A percentile compares a stretch with the other conserved stretches of the same genome.
Evolutionary conservation across 441 rosid genomes (phyloP).

Genomic region (Mallotus japonicus): DNA sequence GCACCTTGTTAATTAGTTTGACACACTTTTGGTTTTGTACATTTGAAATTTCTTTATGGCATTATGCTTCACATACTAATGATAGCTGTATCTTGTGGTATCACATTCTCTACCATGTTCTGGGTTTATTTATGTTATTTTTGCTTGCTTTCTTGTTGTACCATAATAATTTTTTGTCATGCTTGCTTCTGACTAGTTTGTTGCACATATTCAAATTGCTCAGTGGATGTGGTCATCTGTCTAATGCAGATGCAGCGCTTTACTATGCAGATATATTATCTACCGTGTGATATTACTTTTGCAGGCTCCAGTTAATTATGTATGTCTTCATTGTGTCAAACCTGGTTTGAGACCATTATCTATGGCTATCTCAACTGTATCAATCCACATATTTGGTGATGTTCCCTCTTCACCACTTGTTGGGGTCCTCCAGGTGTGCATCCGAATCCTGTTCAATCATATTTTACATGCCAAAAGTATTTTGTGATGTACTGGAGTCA

Average conservation of each 20-base stretch:
- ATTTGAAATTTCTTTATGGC: neutral
- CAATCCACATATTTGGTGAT: constrained; percentile 61
- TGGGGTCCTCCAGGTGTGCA: constrained; percentile 53
- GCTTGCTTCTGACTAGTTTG: neutral
- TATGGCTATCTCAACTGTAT: constrained; percentile 63
- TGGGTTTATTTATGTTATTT: neutral
- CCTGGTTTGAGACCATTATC: constrained; percentile 59
- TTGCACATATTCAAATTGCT: neutral
- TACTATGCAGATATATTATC: neutral
- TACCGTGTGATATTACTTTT: neutral
- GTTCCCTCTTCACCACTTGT: constrained; percentile 70
- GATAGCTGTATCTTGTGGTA: neutral
- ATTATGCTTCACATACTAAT: neutral
- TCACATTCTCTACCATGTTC: neutral
- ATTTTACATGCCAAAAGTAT: neutral
- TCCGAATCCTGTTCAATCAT: neutral
- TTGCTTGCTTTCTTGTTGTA: neutral
- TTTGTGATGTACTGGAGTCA: neutral
- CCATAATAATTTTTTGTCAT: neutral
- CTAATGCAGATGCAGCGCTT: neutral
- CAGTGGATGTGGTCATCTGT: neutral
- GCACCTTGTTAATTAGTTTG: neutral
- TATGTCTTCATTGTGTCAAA: constrained; percentile 53
- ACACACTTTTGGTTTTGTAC: neutral
- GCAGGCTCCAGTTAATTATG: constrained; percentile 63